Evolutionary conservation across 2,329 filamentous ascomycete species (phyloP), one percentile per base, ranked within the genome.

Genomic region (Dryadomyces sulphureus): DNA sequence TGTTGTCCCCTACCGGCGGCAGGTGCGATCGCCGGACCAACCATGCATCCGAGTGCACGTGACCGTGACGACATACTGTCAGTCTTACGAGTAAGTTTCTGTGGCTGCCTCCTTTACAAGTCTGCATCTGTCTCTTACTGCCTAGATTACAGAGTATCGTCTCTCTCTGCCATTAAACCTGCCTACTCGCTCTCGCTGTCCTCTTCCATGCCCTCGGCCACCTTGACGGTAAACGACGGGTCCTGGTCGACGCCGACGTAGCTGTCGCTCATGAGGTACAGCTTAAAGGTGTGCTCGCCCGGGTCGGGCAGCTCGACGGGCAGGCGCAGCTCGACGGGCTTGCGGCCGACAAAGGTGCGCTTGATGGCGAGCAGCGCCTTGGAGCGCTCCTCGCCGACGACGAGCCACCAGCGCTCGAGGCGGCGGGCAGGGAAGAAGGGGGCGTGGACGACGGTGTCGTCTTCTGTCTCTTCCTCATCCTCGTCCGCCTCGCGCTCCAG

Each of bases 171-270:
- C 17, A 12, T 7, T 25, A 6, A 9, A 20, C 17, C 14, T 12
- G 6, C 11, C 24, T 40, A 27, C 38, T 45, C 45, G 21, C 43
- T 35, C 20, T 50, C 50, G 41, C 85, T 82, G 61, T 94, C 89
- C 58, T 95, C 86, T 48, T 96, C 92, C 85, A 92, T 93, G 5
- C 87, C 87, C 63, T 98, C 92, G 2, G 81, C 85, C 24, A 84
- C 92, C 45, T 75, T 81, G 39, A 98, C 79, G 47, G 77, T 81
- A 62, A 98, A 96, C 5, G 79, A 78, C 46, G 89, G 86, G 59
- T 94, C 93, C 66, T 98, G 92, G 66, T 98, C 93, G 45, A 98
- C 88, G 22, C 92, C 92, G 32, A 95, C 76, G 62, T 98, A 98
- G 62, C 85, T 90, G 66, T 98, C 92, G 61, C 89, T 92, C 83